These are phyloP conservation scores for Tetradesmus lagerheimii DNA, from an alignment of 139 green algal genomes.

Conservation along the genomic window DNA sequence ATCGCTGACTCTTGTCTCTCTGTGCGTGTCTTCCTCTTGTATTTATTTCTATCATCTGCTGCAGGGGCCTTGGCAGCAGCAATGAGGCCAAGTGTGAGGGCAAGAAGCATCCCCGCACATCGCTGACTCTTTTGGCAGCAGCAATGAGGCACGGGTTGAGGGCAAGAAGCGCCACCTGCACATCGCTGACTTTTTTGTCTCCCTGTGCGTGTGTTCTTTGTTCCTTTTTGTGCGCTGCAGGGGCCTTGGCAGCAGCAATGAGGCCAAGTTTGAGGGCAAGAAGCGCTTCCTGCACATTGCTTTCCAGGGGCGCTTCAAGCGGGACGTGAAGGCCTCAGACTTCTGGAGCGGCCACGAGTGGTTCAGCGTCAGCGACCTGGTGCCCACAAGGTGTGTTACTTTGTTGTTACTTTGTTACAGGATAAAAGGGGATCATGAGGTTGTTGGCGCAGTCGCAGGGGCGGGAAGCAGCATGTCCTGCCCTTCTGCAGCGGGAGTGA, in stretches of 20 bases:
- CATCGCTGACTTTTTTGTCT: no score
- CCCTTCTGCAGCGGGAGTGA: no score
- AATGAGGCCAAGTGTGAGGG: not conserved
- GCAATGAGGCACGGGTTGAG: no score
- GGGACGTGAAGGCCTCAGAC: slow-evolving; percentile 2
- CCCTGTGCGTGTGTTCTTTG: no score
- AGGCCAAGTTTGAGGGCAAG: slow-evolving; percentile 25
- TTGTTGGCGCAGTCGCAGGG: not conserved
- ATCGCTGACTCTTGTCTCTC: not conserved
- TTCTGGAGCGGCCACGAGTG: slow-evolving; percentile 47
- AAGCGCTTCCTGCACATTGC: slow-evolving; percentile 36
- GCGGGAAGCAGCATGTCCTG: no score
- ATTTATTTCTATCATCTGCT: not conserved
- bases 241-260: not conserved
- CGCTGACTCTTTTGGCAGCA: no score
- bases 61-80: not conserved
- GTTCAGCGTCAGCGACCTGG: slow-evolving; percentile 2
- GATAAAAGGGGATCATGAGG: no score
- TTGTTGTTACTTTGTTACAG: no score
- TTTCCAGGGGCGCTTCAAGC: slow-evolving; percentile 40
- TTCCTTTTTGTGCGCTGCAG: not conserved
- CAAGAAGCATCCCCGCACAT: no score
- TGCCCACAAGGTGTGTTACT: slow-evolving; percentile 39
- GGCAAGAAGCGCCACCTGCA: no score
- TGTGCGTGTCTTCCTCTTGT: not conserved